phyloP scores from a whole-genome alignment of 768 basidiomycete species.

The Chiua virens region DNA sequence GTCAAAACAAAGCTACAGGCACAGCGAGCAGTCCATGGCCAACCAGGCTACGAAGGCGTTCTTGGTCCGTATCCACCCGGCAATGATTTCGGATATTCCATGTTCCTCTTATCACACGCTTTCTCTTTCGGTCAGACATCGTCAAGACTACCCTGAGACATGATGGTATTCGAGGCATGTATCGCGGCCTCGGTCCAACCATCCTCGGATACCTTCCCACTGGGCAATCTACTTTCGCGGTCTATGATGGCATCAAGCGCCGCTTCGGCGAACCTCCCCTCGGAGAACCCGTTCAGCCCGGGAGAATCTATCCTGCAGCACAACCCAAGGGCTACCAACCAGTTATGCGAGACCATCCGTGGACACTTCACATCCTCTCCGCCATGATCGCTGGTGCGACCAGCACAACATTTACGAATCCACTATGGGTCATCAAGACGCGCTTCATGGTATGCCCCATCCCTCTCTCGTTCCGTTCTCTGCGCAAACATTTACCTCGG shows the following conservation, averaged over 20 bases:
- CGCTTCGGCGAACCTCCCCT: slow-evolving; percentile 69
- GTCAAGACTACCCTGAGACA: slow-evolving; percentile 54
- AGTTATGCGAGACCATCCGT: slow-evolving; percentile 74
- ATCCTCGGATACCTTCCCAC: slow-evolving; percentile 96
- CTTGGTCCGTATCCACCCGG: slow-evolving; percentile 48
- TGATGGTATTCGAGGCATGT: slow-evolving; percentile 85
- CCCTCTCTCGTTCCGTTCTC: neutral
- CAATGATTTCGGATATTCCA: slow-evolving; percentile 6
- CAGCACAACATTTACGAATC: slow-evolving; percentile 93
- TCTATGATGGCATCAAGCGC: slow-evolving; percentile 94
- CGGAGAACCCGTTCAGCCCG: slow-evolving; percentile 34
- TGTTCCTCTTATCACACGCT: slow-evolving; percentile 14
- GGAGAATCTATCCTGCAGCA: slow-evolving; percentile 74
- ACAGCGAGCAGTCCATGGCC: slow-evolving; percentile 70
- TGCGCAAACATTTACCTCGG: too few relatives aligned
- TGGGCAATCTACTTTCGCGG: slow-evolving; percentile 99
- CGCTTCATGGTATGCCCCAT: slow-evolving; percentile 83
- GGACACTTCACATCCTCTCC: slow-evolving; percentile 87
- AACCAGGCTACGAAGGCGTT: slow-evolving; percentile 75
- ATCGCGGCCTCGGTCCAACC: slow-evolving; percentile 96
- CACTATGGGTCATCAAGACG: slow-evolving; percentile 98
- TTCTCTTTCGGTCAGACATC: slow-evolving; percentile 42
- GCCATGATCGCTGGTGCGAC: slow-evolving; percentile 95
- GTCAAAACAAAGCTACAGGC: slow-evolving; percentile 98
- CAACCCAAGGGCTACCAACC: slow-evolving; percentile 87